phyloP scores from a whole-genome alignment of 129 eudicot genomes.

The Flaveria linearis region DNA sequence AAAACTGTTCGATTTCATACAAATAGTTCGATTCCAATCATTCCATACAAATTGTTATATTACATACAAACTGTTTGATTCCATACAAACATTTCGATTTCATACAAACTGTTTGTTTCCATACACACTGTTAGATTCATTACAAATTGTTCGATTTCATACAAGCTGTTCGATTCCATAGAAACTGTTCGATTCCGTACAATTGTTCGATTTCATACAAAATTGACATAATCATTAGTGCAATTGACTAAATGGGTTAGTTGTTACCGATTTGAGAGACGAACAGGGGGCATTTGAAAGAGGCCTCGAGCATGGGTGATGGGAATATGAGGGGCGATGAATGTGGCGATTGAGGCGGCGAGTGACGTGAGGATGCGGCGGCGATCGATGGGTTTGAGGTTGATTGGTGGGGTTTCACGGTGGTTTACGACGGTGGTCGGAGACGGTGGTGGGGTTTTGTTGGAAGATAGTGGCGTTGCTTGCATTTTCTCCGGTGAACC shows the following conservation, averaged over 20 bases:
- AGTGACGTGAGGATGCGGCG: conserved; percentile 64
- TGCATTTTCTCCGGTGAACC: conserved; percentile 34
- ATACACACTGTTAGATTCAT: too few species aligned
- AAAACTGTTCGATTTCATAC: too few species aligned
- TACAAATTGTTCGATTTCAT: too few species aligned
- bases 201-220: too few species aligned
- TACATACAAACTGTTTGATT: too few species aligned
- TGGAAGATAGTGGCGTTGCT: conserved; percentile 36
- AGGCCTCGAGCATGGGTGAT: conserved; percentile 77
- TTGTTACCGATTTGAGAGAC: conserved; percentile 74
- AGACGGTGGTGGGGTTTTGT: conserved; percentile 31
- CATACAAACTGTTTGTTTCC: too few species aligned
- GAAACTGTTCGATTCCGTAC: too few species aligned
- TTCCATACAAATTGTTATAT: too few species aligned
- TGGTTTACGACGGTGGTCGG: conserved; percentile 33
- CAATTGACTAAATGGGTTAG: neutral
- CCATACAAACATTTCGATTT: too few species aligned
- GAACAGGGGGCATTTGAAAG: conserved; percentile 96
- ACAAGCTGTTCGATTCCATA: too few species aligned
- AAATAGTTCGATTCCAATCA: too few species aligned
- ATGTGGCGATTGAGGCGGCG: conserved; percentile 51
- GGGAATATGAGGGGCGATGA: conserved; percentile 39
- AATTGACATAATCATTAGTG: neutral
- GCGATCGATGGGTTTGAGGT: conserved; percentile 47
- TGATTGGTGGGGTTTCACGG: conserved; percentile 23